Conservation (phyloP, 129 eudicot genomes). For the Sambucus nigra region DNA sequence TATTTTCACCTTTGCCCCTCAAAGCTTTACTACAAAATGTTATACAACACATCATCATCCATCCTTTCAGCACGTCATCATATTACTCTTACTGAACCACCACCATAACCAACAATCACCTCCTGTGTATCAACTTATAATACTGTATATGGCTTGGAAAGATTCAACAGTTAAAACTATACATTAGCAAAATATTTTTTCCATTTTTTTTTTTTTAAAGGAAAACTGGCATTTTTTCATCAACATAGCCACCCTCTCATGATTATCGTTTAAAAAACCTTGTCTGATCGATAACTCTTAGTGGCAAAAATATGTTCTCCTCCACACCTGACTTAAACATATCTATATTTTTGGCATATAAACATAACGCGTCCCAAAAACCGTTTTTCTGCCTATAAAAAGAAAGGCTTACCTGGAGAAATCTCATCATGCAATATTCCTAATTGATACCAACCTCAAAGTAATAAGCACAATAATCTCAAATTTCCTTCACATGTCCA, state of each 20-base stretch:
- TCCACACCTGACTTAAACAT: conserved; percentile 18
- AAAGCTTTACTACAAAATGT: conserved; percentile 2
- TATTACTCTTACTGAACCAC: neutral
- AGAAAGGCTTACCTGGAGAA: conserved; percentile 3
- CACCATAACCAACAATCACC: neutral
- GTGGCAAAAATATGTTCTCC: conserved; percentile 4
- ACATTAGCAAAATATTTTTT: no score
- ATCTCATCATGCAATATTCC: neutral
- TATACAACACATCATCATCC: neutral
- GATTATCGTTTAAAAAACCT: conserved; percentile 3
- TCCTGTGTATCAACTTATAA: neutral
- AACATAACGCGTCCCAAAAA: neutral
- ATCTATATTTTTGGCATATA: neutral
- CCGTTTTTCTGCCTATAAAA: neutral
- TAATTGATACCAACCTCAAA: neutral
- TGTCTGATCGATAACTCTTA: conserved; percentile 20
- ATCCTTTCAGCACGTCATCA: no score
- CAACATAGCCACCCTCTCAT: neutral
- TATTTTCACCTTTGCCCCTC: no score
- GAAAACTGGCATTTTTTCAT: neutral
- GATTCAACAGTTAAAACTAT: neutral
- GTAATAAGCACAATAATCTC: neutral
- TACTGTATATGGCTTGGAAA: neutral
- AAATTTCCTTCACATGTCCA: no score
- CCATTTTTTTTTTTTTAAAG: no score